Percentiles rank a stretch among this genome's conserved stretches.
These are phyloP conservation scores for Onygenales sp. DNA, from an alignment of 2,329 filamentous ascomycete species.

Conservation along the genomic window DNA sequence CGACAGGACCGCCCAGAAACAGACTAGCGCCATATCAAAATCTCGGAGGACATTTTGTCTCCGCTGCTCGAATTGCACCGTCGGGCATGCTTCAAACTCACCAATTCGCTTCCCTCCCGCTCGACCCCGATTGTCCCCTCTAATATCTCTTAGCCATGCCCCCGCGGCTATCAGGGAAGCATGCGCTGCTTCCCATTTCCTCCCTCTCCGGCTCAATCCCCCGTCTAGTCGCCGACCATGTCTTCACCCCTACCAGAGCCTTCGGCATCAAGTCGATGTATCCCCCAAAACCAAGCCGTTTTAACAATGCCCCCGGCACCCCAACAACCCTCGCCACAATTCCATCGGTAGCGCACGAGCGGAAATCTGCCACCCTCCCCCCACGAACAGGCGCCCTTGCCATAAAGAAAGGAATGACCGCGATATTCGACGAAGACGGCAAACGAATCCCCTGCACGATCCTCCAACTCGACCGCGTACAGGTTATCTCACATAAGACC, in stretches of 20 bases:
- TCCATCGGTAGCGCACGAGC: conserved; percentile 49
- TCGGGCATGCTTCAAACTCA: neutral
- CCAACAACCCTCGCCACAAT: conserved; percentile 44
- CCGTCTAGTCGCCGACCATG: conserved; percentile 5
- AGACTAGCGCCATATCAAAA: neutral
- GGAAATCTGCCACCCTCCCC: conserved; percentile 49
- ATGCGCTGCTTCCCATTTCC: conserved; percentile 20
- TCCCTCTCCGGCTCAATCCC: conserved; percentile 11
- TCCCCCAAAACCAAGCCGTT: conserved; percentile 42
- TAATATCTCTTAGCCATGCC: conserved; percentile 20
- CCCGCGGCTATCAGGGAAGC: conserved; percentile 24
- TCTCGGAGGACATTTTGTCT: neutral
- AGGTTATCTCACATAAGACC: conserved; percentile 83
- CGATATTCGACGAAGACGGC: conserved; percentile 67
- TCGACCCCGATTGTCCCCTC: neutral
- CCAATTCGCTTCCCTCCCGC: neutral
- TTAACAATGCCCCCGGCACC: conserved; percentile 43
- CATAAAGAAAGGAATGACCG: conserved; percentile 93
- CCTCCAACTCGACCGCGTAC: conserved; percentile 83
- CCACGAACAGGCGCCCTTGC: conserved; percentile 73
- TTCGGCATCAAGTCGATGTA: conserved; percentile 51
- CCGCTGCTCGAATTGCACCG: neutral
- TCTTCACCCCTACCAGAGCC: conserved; percentile 19
- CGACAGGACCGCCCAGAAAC: neutral
- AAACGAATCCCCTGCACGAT: conserved; percentile 79